A percentile compares a stretch with the other conserved stretches of the same genome.
phyloP scores from a whole-genome alignment of 768 basidiomycete genomes.

The Neoboletus magnificus region DNA sequence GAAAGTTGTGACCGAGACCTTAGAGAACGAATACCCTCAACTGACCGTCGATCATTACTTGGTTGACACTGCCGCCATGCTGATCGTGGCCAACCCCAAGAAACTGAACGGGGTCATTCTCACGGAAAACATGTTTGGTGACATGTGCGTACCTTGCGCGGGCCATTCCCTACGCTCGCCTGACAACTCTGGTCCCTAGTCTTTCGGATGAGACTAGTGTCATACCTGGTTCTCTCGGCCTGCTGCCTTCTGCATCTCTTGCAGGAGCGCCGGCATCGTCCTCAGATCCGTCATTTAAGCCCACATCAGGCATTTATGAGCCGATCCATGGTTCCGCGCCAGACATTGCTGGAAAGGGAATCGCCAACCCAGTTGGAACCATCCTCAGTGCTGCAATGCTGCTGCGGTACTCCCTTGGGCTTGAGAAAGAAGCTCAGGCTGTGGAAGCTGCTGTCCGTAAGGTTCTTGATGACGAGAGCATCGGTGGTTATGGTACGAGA shows the following conservation, averaged over 20 bases:
- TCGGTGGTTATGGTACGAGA: slow-evolving; percentile 74
- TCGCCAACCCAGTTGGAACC: slow-evolving; percentile 93
- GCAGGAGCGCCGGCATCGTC: slow-evolving; percentile 76
- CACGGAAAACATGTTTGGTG: slow-evolving; percentile 95
- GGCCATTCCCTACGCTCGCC: background rate
- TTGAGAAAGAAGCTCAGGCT: slow-evolving; percentile 77
- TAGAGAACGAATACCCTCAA: slow-evolving; percentile 84
- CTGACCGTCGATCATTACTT: slow-evolving; percentile 85
- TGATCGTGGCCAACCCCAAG: slow-evolving; percentile 83
- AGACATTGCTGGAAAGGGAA: slow-evolving; percentile 90
- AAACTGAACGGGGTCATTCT: slow-evolving; percentile 95
- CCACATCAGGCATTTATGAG: slow-evolving; percentile 89
- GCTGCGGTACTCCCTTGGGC: slow-evolving; percentile 89
- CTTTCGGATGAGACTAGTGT: slow-evolving; percentile 96
- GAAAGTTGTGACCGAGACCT: slow-evolving; percentile 83
- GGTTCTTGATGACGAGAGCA: slow-evolving; percentile 67
- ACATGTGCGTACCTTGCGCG: slow-evolving; percentile 66
- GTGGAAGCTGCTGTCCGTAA: slow-evolving; percentile 91
- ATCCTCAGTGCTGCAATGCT: slow-evolving; percentile 94
- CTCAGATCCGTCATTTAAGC: slow-evolving; percentile 57
- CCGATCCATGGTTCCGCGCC: slow-evolving; percentile 96
- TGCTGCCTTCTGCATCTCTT: slow-evolving; percentile 94
- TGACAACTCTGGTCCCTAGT: slow-evolving; percentile 38
- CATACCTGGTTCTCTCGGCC: slow-evolving; percentile 95
- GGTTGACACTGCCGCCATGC: slow-evolving; percentile 95